phyloP scores from a whole-genome alignment of 192 early-diverging fungal species.

The Coemansia nantahalensis region DNA sequence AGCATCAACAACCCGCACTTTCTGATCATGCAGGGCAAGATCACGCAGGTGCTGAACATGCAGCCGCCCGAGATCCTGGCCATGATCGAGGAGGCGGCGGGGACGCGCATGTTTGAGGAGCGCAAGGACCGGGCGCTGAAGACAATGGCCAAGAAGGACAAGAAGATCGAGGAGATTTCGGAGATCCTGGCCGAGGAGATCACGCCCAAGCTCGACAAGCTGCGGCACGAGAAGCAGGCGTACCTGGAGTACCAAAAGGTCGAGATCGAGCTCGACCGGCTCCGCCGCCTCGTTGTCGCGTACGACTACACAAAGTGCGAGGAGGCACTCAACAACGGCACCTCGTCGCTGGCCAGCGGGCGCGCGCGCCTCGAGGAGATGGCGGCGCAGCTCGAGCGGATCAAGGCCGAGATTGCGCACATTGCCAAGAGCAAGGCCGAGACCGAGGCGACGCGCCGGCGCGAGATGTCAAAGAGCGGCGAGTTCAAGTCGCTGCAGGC shows the following conservation, averaged over 20 bases:
- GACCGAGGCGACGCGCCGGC: slow-evolving; percentile 48
- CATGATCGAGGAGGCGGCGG: slow-evolving; percentile 99
- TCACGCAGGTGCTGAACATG: slow-evolving; percentile 99
- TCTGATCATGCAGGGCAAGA: slow-evolving; percentile 97
- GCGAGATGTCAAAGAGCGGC: slow-evolving; percentile 58
- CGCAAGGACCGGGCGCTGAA: slow-evolving; percentile 91
- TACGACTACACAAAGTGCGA: slow-evolving; percentile 77
- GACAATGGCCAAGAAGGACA: slow-evolving; percentile 94
- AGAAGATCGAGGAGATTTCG: slow-evolving; percentile 90
- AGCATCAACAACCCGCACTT: slow-evolving; percentile 99
- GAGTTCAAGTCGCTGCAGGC: slow-evolving; percentile 71
- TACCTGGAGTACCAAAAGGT: slow-evolving; percentile 94
- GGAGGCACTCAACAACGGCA: slow-evolving; percentile 55
- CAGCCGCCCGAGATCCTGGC: slow-evolving; percentile 92
- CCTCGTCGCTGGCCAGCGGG: slow-evolving; percentile 23
- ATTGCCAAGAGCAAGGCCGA: slow-evolving; percentile 61
- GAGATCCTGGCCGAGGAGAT: slow-evolving; percentile 84
- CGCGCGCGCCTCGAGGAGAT: slow-evolving; percentile 35
- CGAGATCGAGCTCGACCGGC: slow-evolving; percentile 81
- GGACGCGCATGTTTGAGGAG: slow-evolving; percentile 99
- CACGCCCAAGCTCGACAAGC: slow-evolving; percentile 85
- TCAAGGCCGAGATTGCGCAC: slow-evolving; percentile 63
- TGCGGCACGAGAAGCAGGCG: slow-evolving; percentile 80
- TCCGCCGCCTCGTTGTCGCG: slow-evolving; percentile 78
- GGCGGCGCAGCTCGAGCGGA: slow-evolving; percentile 44